Evolutionary conservation across 352 stramenopile genomes (phyloP).

Genomic region (Phytopythium oedochilum): DNA sequence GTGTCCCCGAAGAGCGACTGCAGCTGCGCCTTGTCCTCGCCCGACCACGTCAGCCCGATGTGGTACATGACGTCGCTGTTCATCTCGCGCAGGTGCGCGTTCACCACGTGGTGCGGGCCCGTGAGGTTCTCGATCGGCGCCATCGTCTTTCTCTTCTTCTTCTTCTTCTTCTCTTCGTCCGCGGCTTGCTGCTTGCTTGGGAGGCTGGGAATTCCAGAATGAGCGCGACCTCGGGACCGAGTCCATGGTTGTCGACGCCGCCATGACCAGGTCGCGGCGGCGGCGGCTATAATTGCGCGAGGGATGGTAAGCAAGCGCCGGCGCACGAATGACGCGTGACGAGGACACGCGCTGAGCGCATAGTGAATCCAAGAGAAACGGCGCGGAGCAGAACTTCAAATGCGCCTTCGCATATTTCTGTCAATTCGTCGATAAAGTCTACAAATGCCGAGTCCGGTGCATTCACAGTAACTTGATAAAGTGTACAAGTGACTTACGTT

Average conservation of each 20-base stretch:
- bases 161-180: background rate
- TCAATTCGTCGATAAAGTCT: background rate
- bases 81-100: constrained; percentile 57
- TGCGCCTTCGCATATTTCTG: constrained; percentile 7
- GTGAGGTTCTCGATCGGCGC: constrained; percentile 19
- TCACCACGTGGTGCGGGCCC: constrained; percentile 43
- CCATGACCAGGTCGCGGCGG: background rate
- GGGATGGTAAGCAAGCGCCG: constrained; percentile 1
- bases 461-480: background rate
- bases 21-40: constrained; percentile 39
- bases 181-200: background rate
- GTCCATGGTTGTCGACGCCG: background rate
- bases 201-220: background rate
- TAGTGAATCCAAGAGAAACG: background rate
- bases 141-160: constrained; percentile 9
- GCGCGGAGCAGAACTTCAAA: constrained; percentile 1
- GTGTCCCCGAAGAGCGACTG: constrained; percentile 60
- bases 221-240: too few species aligned
- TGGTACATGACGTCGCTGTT: constrained; percentile 72
- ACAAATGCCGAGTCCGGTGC: background rate
- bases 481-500: background rate
- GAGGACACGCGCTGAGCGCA: background rate
- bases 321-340: background rate
- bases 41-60: constrained; percentile 59
- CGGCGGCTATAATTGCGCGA: background rate